Percentiles rank a stretch among this genome's conserved stretches.
These are phyloP conservation scores for Torrubiella hemipterigena DNA, from an alignment of 2,329 filamentous ascomycete species.

Conservation along the genomic window DNA sequence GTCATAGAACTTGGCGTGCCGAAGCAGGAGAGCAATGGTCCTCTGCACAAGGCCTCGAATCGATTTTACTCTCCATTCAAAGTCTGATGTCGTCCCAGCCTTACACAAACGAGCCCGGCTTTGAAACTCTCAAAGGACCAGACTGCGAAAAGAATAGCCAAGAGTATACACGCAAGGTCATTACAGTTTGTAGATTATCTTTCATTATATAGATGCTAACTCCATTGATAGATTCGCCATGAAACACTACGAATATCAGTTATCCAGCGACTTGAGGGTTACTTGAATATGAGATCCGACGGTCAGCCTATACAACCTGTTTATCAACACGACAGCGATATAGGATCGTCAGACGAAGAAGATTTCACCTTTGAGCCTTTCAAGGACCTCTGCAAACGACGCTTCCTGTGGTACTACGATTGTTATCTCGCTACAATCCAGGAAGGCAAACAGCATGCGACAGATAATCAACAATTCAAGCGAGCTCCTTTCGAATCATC, in stretches of 20 bases:
- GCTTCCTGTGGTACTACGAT: slow-evolving; percentile 94
- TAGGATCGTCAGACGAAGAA: slow-evolving; percentile 33
- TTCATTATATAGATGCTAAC: slow-evolving; percentile 8
- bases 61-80: slow-evolving; percentile 88
- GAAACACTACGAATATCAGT: slow-evolving; percentile 81
- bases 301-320: slow-evolving; percentile 20
- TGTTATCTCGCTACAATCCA: slow-evolving; percentile 66
- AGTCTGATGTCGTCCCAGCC: slow-evolving; percentile 90
- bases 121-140: too few relatives aligned
- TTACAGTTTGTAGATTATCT: neutral
- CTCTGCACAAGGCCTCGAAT: slow-evolving; percentile 88
- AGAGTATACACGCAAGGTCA: slow-evolving; percentile 71
- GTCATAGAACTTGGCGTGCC: slow-evolving; percentile 77
- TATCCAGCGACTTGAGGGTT: slow-evolving; percentile 72
- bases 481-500: slow-evolving; percentile 73
- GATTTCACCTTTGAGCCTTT: slow-evolving; percentile 71
- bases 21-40: slow-evolving; percentile 92
- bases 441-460: slow-evolving; percentile 50
- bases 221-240: slow-evolving; percentile 63
- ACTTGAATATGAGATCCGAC: slow-evolving; percentile 52
- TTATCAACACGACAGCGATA: slow-evolving; percentile 23
- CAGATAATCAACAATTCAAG: slow-evolving; percentile 53
- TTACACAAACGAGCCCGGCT: slow-evolving; percentile 93
- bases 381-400: slow-evolving; percentile 77
- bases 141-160: too few relatives aligned